Conservation (phyloP, 202 grass and related monocot genomes). For the Bolboschoenoplectus hybrid region DNA sequence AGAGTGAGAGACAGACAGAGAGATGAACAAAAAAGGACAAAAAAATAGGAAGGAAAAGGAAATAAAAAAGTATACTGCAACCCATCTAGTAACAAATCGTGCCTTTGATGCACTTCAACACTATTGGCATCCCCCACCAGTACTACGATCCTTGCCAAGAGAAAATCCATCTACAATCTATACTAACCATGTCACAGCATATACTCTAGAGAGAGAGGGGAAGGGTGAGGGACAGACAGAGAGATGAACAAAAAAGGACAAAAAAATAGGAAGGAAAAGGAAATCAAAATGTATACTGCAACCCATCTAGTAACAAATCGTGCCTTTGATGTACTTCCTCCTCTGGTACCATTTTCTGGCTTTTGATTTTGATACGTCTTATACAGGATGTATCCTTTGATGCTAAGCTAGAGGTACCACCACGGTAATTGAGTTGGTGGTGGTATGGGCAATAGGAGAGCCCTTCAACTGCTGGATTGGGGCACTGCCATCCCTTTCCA, state of each 20-base stretch:
- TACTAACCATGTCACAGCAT: slow-evolving; percentile 16
- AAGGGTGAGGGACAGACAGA: background rate
- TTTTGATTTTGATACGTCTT: slow-evolving; percentile 30
- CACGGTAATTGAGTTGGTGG: slow-evolving; percentile 40
- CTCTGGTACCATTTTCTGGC: slow-evolving; percentile 7
- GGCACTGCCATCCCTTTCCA: slow-evolving; percentile 42
- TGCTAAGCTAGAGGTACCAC: slow-evolving; percentile 3
- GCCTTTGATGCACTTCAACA: slow-evolving; percentile 13
- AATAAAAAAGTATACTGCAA: slow-evolving; percentile 35
- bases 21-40: slow-evolving; percentile 1
- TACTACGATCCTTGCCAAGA: background rate
- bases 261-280: background rate
- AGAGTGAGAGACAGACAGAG: background rate
- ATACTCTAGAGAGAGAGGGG: background rate
- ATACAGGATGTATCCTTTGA: background rate
- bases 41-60: background rate
- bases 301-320: slow-evolving; percentile 35
- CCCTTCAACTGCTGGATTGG: slow-evolving; percentile 34
- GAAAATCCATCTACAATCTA: slow-evolving; percentile 1
- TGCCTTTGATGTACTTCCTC: slow-evolving; percentile 29
- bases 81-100: slow-evolving; percentile 35
- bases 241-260: slow-evolving; percentile 1
- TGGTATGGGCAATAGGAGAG: slow-evolving; percentile 41
- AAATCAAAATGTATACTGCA: slow-evolving; percentile 35
- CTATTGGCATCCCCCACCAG: background rate